Evolutionary conservation across 805 yeast genomes (phyloP), one percentile per base, ranked within the genome.

Genomic region (Cyberlindnera xishuangbannaensis): DNA sequence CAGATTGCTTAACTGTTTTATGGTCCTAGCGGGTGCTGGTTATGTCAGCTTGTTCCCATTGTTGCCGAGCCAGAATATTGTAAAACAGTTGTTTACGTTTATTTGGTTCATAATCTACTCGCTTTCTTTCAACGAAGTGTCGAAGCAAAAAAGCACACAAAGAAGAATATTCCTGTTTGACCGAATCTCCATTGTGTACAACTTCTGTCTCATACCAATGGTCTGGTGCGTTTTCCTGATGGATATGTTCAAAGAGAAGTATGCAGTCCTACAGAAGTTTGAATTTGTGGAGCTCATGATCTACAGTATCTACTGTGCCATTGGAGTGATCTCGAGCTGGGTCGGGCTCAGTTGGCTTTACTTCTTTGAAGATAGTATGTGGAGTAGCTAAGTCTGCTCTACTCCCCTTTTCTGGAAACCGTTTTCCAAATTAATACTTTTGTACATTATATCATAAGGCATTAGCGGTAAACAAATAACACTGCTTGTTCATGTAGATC

Each of bases 21-120:
- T 78, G 51, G 66, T 84, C 1, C 64, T 87, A 27, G 76, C 79
- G 1, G 72, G 83, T 6, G 71, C 96, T 6, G 97, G 95, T 0
- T 83, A 84, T 52, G 82, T 84, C 4, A 83, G 95, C 3, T 61
- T 92, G 33, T 86, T 90, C 61, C 98, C 99, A 10, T 69, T 92
- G 34, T 65, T 92, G 18, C 71, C 85, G 6, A 79, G 78, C 27
- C 96, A 90, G 55, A 78, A 86, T 68, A 54, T 83, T 19, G 62
- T 92, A 36, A 92, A 90, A 57, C 67, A 74, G 14, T 55, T 78
- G 11, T 83, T 84, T 61, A 84, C 96, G 0, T 69, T 78, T 39
- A 78, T 83, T 27, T 92, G 97, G 96, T 76, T 84, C 53, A 73
- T 85, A 25, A 74, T 86, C 29, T 85, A 78, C 54, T 74, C 78